These are phyloP conservation scores for Vanrija sp. DNA, from an alignment of 1,284 basidiomycete genomes.

Conservation along the genomic window DNA sequence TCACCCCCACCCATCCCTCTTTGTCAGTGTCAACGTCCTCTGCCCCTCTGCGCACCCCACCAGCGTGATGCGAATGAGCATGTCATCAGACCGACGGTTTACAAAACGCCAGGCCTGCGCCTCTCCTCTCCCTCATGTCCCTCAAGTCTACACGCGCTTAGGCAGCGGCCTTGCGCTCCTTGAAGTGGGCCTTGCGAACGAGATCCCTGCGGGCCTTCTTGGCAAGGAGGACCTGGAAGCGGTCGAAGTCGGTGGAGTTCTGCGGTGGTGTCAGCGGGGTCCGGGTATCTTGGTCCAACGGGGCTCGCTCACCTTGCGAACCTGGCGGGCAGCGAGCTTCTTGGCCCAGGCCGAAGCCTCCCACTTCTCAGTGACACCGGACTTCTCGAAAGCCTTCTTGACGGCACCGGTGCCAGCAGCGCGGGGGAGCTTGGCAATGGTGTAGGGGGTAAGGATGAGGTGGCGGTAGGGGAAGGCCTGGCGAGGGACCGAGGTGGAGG, in stretches of 20 bases:
- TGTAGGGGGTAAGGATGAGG: slow-evolving; percentile 84
- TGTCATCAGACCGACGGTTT: slow-evolving; percentile 20
- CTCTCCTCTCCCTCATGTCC: slow-evolving; percentile 5
- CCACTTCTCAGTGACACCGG: slow-evolving; percentile 61
- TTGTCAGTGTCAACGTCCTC: neutral
- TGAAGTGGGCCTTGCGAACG: slow-evolving; percentile 50
- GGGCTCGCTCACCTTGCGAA: slow-evolving; percentile 57
- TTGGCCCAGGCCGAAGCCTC: slow-evolving; percentile 77
- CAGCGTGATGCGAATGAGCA: slow-evolving; percentile 16
- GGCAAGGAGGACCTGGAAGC: slow-evolving; percentile 61
- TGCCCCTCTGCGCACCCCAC: neutral
- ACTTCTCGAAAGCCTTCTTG: slow-evolving; percentile 78
- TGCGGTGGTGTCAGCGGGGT: slow-evolving; percentile 4
- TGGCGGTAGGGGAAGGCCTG: slow-evolving; percentile 90
- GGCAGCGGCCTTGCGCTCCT: slow-evolving; percentile 52
- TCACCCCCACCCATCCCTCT: no score
- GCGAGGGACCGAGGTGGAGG: slow-evolving; percentile 82
- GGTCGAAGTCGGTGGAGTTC: slow-evolving; percentile 81
- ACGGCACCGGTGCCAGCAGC: slow-evolving; percentile 76
- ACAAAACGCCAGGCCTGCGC: slow-evolving; percentile 9
- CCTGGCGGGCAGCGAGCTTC: slow-evolving; percentile 73
- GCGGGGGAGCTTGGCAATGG: slow-evolving; percentile 80
- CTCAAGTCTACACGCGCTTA: slow-evolving; percentile 20
- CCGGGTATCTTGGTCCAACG: no score
- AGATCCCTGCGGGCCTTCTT: slow-evolving; percentile 55